phyloP scores from a whole-genome alignment of 2,329 filamentous ascomycete genomes.

The Aspergillus fischeri region DNA sequence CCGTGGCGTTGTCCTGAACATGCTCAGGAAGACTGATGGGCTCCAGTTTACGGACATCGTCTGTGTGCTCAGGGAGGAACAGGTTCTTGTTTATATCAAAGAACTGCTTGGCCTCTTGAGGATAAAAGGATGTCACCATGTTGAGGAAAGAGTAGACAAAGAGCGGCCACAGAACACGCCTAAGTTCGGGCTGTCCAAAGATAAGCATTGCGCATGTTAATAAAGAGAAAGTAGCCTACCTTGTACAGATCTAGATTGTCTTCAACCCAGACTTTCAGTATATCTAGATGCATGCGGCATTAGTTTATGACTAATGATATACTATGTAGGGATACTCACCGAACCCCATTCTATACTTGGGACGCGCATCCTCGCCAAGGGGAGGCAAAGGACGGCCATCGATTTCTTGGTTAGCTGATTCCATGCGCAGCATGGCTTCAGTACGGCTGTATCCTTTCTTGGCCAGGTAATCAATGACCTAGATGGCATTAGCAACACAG shows the following conservation, averaged over 20 bases:
- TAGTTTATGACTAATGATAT: background rate
- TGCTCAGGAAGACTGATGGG: conserved; percentile 74
- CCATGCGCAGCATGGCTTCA: conserved; percentile 85
- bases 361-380: conserved; percentile 66
- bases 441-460: conserved; percentile 94
- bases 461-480: conserved; percentile 90
- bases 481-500: conserved; percentile 8
- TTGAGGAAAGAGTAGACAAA: conserved; percentile 92
- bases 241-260: conserved; percentile 94
- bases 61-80: conserved; percentile 73
- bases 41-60: conserved; percentile 73
- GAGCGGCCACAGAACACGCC: conserved; percentile 83
- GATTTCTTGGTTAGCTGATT: conserved; percentile 77
- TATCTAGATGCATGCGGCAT: conserved; percentile 38
- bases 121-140: conserved; percentile 67
- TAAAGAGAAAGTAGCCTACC: conserved; percentile 42
- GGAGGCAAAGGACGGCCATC: conserved; percentile 71
- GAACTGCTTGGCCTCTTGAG: conserved; percentile 69
- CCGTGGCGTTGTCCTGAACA: conserved; percentile 68
- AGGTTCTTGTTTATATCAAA: conserved; percentile 62
- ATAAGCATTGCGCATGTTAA: conserved; percentile 6
- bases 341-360: conserved; percentile 74
- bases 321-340: conserved; percentile 32
- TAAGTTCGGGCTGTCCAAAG: conserved; percentile 67
- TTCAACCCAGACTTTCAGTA: conserved; percentile 79